Percentiles rank a stretch among this genome's conserved stretches.
phyloP scores from a whole-genome alignment of 495 filamentous ascomycete genomes.

The Aspergillus bridgeri region DNA sequence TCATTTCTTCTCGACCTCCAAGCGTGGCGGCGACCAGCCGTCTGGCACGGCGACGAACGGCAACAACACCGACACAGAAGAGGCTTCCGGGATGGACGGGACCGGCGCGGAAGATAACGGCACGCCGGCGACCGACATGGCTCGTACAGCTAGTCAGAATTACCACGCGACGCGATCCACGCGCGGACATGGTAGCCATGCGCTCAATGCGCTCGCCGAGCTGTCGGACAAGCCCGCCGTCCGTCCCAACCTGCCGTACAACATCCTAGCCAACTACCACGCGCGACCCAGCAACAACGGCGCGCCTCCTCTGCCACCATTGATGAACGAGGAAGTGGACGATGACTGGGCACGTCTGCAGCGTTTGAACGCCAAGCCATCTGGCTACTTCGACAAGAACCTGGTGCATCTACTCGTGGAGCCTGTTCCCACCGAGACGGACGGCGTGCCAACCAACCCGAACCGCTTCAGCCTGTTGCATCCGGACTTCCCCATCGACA shows the following conservation, averaged over 20 bases:
- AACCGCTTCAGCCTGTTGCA: conserved; percentile 37
- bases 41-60: conserved; percentile 40
- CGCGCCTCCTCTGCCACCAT: conserved; percentile 46
- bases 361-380: conserved; percentile 32
- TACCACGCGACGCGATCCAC: conserved; percentile 71
- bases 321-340: conserved; percentile 56
- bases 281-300: conserved; percentile 41
- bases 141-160: conserved; percentile 61
- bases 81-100: conserved; percentile 35
- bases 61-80: conserved; percentile 46
- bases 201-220: conserved; percentile 58
- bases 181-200: conserved; percentile 53
- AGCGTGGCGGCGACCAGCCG: conserved; percentile 43
- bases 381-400: conserved; percentile 36
- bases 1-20: conserved; percentile 51
- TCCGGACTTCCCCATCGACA: conserved; percentile 38
- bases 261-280: conserved; percentile 51
- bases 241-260: conserved; percentile 61
- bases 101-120: conserved; percentile 53
- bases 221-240: conserved; percentile 62
- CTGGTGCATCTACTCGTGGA: conserved; percentile 38
- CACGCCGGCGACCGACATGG: conserved; percentile 63
- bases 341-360: conserved; percentile 59
- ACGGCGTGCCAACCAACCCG: conserved; percentile 34
- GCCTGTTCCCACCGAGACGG: conserved; percentile 26